Base-by-base conservation (phyloP, 2,329 filamentous ascomycete genomes). In the Alternaria ventricosa region DNA sequence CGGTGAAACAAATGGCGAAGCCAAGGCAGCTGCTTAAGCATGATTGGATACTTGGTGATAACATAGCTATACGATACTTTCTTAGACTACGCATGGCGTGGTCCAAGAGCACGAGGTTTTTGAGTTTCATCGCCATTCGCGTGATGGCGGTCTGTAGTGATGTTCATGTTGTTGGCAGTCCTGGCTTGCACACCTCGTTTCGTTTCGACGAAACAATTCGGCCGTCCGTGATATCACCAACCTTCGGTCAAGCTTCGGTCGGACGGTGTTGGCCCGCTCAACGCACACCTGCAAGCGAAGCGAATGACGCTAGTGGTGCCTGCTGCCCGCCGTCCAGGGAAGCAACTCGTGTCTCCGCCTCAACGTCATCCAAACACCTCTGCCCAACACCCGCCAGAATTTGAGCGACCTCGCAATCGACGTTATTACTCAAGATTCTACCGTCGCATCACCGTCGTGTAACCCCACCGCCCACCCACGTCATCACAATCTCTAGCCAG, bases 321-420 rank as follows among this genome's bases (percentile, higher is more conserved):
- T 59, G 45, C 45, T 60, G 57, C 60, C 61, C 45, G 67, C 63
- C 62, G 63, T 65, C 65, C 67, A 71, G 60, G 70, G 66, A 70
- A 70, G 65, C 61, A 71, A 60, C 66, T 60, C 68, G 57, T 64
- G 63, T 65, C 64, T 71, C 63, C 69, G 66, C 66, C 66, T 43
- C 60, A 76, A 78, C 76, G 75, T 79, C 75, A 78, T 79, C 70
- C 68, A 72, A 70, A 73, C 64, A 74, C 63, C 67, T 64, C 69
- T 71, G 71, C 73, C 71, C 71, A 61, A 65, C 65, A 61, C 55
- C 49, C 57, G 50, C 65, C 46, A 15, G 51, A 61, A 65, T 57
- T 64, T 57, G 58, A 67, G 57, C 61, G 47, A 53, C 57, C 50
- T 44, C 55, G 60, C 55, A 28, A 51, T 58, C 47, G 47, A 12